Evolutionary conservation across 441 rosid species (phyloP), one percentile per base, ranked within the genome.

Genomic region (Adansonia gregorii): DNA sequence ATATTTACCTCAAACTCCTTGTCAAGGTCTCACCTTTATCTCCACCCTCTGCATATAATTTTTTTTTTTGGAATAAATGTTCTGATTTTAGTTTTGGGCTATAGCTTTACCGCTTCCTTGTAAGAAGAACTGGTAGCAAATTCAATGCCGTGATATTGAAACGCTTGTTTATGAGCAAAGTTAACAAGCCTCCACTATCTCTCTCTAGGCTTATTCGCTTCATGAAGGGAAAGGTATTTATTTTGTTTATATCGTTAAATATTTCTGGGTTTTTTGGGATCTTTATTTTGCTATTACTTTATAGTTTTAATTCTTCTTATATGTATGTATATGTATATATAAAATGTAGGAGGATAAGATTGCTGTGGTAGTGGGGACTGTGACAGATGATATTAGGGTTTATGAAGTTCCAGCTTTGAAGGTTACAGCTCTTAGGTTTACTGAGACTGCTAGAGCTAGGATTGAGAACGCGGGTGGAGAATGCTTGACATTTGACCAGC

Each of bases 401-500:
- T 89, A 95, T 49, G 97, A 93, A 52, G 92, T 94, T 51, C 97
- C 98, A 0, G 88, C 95, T 0, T 51, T 95, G 82, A 95, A 95
- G 75, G 92, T 95, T 15, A 89, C 95, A 8, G 97, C 98, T 46
- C 80, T 95, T 83, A 90, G 90, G 85, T 95, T 95, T 72, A 92
- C 97, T 0, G 95, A 95, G 84, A 92, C 95, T 0, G 95, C 93
- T 4, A 90, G 97, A 52, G 98, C 97, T 8, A 82, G 97, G 80
- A 93, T 95, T 51, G 98, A 91, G 90, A 93, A 93, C 81, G 95
- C 95, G 41, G 98, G 98, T 17, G 99, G 99, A 17, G 98, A 95
- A 80, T 95, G 99, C 85, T 83, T 95, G 78, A 95, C 98, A 20
- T 95, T 95, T 77, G 98, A 95, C 43, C 97, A 93, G 86, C 94